Base-by-base conservation (phyloP, 192 early-diverging fungal genomes). In the Backusella luteola region DNA sequence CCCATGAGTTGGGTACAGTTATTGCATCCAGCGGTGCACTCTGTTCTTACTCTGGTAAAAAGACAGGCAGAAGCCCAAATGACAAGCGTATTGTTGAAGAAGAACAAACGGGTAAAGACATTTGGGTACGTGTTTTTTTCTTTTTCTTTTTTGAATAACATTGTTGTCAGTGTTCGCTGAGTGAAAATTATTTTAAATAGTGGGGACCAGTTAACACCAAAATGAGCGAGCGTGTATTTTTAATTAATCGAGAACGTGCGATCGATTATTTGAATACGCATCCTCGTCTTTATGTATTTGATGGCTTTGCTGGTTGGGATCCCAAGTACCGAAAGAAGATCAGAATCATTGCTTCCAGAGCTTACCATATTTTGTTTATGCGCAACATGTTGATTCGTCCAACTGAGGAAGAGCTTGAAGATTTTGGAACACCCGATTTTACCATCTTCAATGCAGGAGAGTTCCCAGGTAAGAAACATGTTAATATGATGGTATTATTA, bases 51-150 rank as follows among this genome's bases (percentile, higher is more conserved):
- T 98, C 96, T 23, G 96, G 96, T 67, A 88, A 90, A 76, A 99
- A 99, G 88, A 97, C 90, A 34, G 94, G 97, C 35, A 92, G 97
- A 77, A 93, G 91, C 46, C 97, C 97, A 73, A 88, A 89, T 73
- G 97, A 99, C 90, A 99, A 99, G 90, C 95, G 97, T 80, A 93
- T 99, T 81, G 97, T 98, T 63, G 96, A 97, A 75, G 97, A 99
- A 85, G 84, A 90, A 17, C 82, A 87, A 26, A 92, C 95, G 23
- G 85, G 86, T 19, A 85, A 94, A 77, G 93, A 98, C 79, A 90
- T 99, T 80, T 99, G 97, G 97, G 75, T 76, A 76, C 52, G 35
- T 34, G 21, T 63, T 63, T 44, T 29, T 14, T 56, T 56, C 4
- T 8, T 63, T 63, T 44, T 29, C 5, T 56, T 56, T 9, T 8